Evolutionary conservation across 1,284 basidiomycete genomes (phyloP), one percentile per base, ranked within the genome.

Genomic region (Apiotrichum akiyoshidainum): DNA sequence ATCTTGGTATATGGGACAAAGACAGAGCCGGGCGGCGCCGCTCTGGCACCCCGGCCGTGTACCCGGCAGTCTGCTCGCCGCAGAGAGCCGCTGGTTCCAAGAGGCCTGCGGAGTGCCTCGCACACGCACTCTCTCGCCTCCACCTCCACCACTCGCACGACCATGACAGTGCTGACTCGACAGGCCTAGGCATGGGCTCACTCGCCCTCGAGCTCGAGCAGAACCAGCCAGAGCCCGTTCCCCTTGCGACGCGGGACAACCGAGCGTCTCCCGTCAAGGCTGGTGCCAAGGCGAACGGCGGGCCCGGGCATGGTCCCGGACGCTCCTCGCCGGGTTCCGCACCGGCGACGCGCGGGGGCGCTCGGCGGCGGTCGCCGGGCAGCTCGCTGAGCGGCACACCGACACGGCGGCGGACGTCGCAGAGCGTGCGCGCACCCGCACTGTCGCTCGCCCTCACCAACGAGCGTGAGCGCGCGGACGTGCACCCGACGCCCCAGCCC

Each of bases 201-300:
- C 54, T 55, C 33, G 54, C 54, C 31, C 47, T 44, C 54, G 57
- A 62, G 42, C 47, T 62, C 39, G 60, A 62, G 21, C 41, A 57
- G 39, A 42, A 21, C 8, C 12, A 11, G 34, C n/a, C 33, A 35
- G 19, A 46, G 10, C 37, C 35, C 14, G 37, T 21, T 11, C 34
- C 48, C 17, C 42, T 5, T 16, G 37, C 35, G 35, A 14, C 35
- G 34, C 35, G 34, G 2, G 8, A 17, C 46, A 21, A 17, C 12
- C 48, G 48, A 4, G 19, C 47, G 26, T 33, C 46, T 11, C 26
- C 46, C 12, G 46, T 17, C 21, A 22, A 22, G 13, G 26, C 26
- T 31, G 7, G 26, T 31, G 26, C 37, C 37, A 41, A 17, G 19
- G 19, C 17, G 42, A 44, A 44, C 19, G 42, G 42, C 26, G 26